A percentile compares a stretch with the other conserved stretches of the same genome.
Evolutionary conservation across 495 filamentous ascomycete genomes (phyloP).

Genomic region (Cenococcum geophilum): DNA sequence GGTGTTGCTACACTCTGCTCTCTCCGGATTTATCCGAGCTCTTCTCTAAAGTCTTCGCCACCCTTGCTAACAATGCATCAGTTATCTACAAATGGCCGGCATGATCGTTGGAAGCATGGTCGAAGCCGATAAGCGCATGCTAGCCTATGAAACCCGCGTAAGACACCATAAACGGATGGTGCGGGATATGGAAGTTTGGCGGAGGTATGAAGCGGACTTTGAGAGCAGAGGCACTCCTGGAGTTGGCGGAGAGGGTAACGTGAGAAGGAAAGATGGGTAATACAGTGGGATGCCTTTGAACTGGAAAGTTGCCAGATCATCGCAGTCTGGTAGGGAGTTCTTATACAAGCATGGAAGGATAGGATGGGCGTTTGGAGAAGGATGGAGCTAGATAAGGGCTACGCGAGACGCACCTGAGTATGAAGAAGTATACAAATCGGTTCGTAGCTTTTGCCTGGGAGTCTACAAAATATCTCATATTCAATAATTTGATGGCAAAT

Average conservation of each 20-base stretch:
- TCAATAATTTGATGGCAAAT: too few species aligned
- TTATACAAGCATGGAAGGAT: neutral
- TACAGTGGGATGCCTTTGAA: neutral
- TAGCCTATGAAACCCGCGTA: conserved; percentile 57
- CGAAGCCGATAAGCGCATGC: conserved; percentile 70
- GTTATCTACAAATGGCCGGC: conserved; percentile 76
- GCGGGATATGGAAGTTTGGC: conserved; percentile 58
- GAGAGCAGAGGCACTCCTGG: conserved; percentile 30
- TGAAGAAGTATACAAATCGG: neutral
- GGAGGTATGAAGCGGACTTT: conserved; percentile 40
- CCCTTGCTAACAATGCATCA: conserved; percentile 26
- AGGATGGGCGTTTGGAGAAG: neutral
- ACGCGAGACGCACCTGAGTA: too few species aligned
- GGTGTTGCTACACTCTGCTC: neutral
- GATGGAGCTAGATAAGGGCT: too few species aligned
- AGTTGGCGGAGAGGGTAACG: conserved; percentile 28
- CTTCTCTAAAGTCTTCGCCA: conserved; percentile 1
- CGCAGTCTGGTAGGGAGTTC: too few species aligned
- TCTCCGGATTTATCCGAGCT: neutral
- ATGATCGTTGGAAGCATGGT: conserved; percentile 84
- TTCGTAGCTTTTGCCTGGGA: too few species aligned
- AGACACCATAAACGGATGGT: conserved; percentile 58
- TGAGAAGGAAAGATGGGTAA: neutral
- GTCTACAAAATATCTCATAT: too few species aligned
- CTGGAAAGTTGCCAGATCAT: too few species aligned